A percentile compares a stretch with the other conserved stretches of the same genome.
phyloP scores from a whole-genome alignment of 495 filamentous ascomycete species.

The Glonium stellatum region DNA sequence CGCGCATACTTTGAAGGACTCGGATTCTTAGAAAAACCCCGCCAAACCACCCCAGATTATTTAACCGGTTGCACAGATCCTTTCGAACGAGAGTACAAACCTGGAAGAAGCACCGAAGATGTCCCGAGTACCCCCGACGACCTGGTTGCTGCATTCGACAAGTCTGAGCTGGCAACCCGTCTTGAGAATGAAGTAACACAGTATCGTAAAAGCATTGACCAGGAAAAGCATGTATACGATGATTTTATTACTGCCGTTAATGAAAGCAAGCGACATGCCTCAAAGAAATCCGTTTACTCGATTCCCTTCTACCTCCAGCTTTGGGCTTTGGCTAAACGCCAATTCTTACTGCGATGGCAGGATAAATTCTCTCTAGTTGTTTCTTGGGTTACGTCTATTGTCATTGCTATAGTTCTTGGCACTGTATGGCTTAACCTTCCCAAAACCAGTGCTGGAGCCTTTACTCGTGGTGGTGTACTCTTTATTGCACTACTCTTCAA shows the following conservation, averaged over 20 bases:
- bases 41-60: conserved; percentile 81
- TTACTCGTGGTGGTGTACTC: conserved; percentile 68
- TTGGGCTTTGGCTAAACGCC: conserved; percentile 74
- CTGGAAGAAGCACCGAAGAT: conserved; percentile 52
- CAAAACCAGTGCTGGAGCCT: conserved; percentile 60
- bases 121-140: conserved; percentile 60
- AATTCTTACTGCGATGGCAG: conserved; percentile 78
- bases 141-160: conserved; percentile 60
- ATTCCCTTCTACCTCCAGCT: conserved; percentile 73
- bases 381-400: conserved; percentile 67
- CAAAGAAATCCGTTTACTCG: conserved; percentile 68
- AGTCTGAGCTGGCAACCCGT: conserved; percentile 50
- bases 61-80: conserved; percentile 79
- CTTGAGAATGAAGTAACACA: conserved; percentile 59
- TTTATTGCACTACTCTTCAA: conserved; percentile 75
- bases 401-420: conserved; percentile 70
- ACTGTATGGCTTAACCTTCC: conserved; percentile 69
- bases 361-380: conserved; percentile 70
- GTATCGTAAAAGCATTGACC: conserved; percentile 53
- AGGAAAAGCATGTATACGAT: conserved; percentile 58
- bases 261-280: conserved; percentile 68
- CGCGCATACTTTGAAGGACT: conserved; percentile 72
- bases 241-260: conserved; percentile 71
- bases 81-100: conserved; percentile 69
- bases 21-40: conserved; percentile 69